Percentiles rank a stretch among this genome's conserved stretches.
phyloP scores from a whole-genome alignment of 108 stramenopile species.

The Nitzschia sp. region DNA sequence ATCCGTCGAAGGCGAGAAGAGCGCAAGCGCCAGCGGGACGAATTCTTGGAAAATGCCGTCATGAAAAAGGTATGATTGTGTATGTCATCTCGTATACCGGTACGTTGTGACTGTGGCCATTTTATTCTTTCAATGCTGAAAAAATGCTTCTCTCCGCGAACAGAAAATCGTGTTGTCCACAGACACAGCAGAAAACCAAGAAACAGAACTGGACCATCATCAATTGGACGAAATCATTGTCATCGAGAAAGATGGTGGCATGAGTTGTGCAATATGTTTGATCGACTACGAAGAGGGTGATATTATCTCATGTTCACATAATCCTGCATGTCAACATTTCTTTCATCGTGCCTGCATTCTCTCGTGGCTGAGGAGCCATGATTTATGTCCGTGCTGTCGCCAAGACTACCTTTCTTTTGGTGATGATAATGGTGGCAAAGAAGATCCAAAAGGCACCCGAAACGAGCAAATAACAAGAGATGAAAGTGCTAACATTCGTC shows the following conservation, averaged over 20 bases:
- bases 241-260: not conserved
- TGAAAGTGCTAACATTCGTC: too few species aligned
- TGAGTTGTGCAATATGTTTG: conserved; percentile 39
- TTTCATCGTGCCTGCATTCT: conserved; percentile 39
- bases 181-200: too few species aligned
- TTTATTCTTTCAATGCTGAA: too few species aligned
- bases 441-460: too few species aligned
- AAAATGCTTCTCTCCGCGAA: too few species aligned
- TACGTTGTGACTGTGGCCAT: too few species aligned
- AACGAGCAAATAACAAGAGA: too few species aligned
- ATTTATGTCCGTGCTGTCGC: conserved; percentile 45
- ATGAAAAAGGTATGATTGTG: not conserved
- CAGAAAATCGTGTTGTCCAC: too few species aligned
- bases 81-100: too few species aligned
- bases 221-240: too few species aligned
- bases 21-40: not conserved
- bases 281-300: conserved; percentile 31
- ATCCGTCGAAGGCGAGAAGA: not conserved
- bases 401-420: conserved; percentile 19
- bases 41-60: conserved; percentile 1
- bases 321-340: conserved; percentile 32
- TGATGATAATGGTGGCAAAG: too few species aligned
- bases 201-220: too few species aligned
- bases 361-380: conserved; percentile 32
- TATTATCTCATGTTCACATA: conserved; percentile 35